Percentiles rank a stretch among this genome's conserved stretches.
These are phyloP conservation scores for Candida nanaspora DNA, from an alignment of 805 yeast species.

Conservation along the genomic window DNA sequence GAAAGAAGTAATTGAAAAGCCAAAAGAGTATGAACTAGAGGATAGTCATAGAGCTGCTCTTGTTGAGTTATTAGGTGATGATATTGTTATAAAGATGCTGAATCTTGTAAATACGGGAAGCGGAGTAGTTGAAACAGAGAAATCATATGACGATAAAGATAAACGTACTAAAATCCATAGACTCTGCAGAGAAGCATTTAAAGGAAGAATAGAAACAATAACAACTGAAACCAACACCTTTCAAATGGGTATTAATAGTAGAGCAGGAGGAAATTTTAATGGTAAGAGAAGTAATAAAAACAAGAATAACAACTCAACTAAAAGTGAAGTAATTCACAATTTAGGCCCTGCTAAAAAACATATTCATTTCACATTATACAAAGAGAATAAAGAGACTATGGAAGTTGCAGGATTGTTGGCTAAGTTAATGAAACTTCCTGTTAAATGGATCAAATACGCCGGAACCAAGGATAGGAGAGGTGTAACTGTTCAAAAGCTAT, in stretches of 20 bases:
- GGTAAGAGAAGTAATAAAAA: slow-evolving; percentile 23
- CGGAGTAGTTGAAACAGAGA: slow-evolving; percentile 46
- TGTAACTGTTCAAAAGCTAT: slow-evolving; percentile 80
- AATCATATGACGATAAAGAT: slow-evolving; percentile 57
- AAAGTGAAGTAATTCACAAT: slow-evolving; percentile 57
- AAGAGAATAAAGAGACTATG: slow-evolving; percentile 97
- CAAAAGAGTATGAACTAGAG: slow-evolving; percentile 29
- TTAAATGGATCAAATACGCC: slow-evolving; percentile 67
- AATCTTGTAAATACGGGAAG: slow-evolving; percentile 46
- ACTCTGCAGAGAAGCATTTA: slow-evolving; percentile 64
- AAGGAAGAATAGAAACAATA: slow-evolving; percentile 67
- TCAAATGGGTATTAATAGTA: slow-evolving; percentile 49
- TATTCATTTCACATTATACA: slow-evolving; percentile 75
- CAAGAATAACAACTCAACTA: slow-evolving; percentile 29
- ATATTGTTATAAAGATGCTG: slow-evolving; percentile 47
- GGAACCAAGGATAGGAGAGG: slow-evolving; percentile 98
- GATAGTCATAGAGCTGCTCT: slow-evolving; percentile 42
- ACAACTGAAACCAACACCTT: slow-evolving; percentile 67
- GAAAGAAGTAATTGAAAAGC: slow-evolving; percentile 8
- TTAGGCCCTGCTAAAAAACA: slow-evolving; percentile 65
- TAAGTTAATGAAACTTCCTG: slow-evolving; percentile 67
- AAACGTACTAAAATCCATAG: slow-evolving; percentile 77
- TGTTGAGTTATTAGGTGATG: slow-evolving; percentile 49
- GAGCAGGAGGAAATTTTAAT: slow-evolving; percentile 6
- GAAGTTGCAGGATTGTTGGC: slow-evolving; percentile 77